Evolutionary conservation across 176 grass and related monocot species (phyloP).

Genomic region (Zoysia pacifica): DNA sequence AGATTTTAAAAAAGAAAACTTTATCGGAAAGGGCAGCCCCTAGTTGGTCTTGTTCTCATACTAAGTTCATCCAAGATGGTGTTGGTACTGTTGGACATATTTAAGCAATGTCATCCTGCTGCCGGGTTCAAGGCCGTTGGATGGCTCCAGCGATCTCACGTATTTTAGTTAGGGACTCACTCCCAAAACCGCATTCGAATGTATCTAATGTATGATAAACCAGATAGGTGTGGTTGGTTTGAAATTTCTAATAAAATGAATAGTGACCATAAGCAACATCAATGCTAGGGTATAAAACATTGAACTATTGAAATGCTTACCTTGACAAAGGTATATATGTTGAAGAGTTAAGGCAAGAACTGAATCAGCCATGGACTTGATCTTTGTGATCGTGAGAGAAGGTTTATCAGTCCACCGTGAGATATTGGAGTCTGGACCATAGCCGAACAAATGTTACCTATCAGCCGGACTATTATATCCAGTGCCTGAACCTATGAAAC

Average conservation of each 20-base stretch:
- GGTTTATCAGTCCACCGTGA: neutral
- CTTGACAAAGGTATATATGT: neutral
- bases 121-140: neutral
- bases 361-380: neutral
- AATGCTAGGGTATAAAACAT: neutral
- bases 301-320: neutral
- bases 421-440: neutral
- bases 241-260: conserved; percentile 5
- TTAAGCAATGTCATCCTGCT: conserved; percentile 16
- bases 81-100: conserved; percentile 19
- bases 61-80: conserved; percentile 2
- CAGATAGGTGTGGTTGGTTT: neutral
- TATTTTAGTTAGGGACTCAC: conserved; percentile 33
- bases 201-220: conserved; percentile 1
- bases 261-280: neutral
- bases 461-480: conserved; percentile 3
- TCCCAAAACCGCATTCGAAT: neutral
- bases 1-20: neutral
- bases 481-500: neutral
- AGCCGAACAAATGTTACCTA: neutral
- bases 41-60: conserved; percentile 18
- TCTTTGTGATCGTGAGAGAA: neutral
- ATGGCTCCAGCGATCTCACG: neutral
- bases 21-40: conserved; percentile 24
- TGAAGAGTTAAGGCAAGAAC: neutral